Conservation (phyloP, 352 stramenopile species). For the Globisporangium camurandrum region DNA sequence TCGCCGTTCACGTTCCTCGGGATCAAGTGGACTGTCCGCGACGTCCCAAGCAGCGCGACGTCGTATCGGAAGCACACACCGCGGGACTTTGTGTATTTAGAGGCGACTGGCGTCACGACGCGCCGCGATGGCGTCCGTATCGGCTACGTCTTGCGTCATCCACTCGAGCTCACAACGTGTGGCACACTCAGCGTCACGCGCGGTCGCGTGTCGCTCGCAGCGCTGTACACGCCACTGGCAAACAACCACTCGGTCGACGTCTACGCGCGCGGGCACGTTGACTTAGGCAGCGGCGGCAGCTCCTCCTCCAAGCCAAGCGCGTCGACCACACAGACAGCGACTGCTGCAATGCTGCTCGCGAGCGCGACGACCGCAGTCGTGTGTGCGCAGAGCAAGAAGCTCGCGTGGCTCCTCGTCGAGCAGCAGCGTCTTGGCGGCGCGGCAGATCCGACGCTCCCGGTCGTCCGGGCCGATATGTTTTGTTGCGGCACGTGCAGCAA, state of each 20-base stretch:
- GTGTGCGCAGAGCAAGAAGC: constrained; percentile 29
- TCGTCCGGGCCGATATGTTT: no score
- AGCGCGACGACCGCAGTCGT: constrained; percentile 14
- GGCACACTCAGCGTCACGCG: constrained; percentile 4
- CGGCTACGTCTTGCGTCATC: constrained; percentile 15
- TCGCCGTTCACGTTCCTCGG: constrained; percentile 15
- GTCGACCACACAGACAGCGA: constrained; percentile 7
- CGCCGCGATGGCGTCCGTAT: constrained; percentile 7
- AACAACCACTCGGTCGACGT: constrained; percentile 6
- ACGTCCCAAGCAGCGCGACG: constrained; percentile 3
- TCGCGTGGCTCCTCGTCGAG: constrained; percentile 15
- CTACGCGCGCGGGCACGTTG: constrained; percentile 10
- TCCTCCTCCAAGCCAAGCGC: constrained; percentile 6
- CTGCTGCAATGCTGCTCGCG: constrained; percentile 16
- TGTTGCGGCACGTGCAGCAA: constrained; percentile 20
- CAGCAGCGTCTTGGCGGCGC: not conserved
- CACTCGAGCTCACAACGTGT: constrained; percentile 10
- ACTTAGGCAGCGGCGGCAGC: no score
- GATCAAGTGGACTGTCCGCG: constrained; percentile 16
- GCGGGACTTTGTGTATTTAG: constrained; percentile 15
- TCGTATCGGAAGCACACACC: constrained; percentile 3
- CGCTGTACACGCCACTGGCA: constrained; percentile 10
- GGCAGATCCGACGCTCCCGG: no score
- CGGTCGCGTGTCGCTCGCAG: constrained; percentile 5
- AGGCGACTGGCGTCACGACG: constrained; percentile 7